Evolutionary conservation across 768 basidiomycete genomes (phyloP).

Genomic region (Calocera viscosa): DNA sequence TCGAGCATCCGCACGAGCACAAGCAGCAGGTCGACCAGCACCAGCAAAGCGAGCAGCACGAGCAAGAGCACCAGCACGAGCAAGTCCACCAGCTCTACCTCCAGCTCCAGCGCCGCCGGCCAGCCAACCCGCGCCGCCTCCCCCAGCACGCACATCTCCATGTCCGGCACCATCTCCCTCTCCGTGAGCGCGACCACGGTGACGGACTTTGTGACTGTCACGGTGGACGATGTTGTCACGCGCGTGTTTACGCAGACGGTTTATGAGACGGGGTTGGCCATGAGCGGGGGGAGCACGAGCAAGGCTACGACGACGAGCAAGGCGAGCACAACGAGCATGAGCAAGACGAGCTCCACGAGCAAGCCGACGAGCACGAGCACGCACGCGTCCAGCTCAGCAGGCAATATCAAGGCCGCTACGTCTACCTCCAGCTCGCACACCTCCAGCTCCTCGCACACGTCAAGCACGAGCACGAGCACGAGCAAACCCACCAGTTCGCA

Average conservation of each 20-base stretch:
- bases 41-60: neutral
- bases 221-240: conserved; percentile 3
- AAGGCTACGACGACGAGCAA: neutral
- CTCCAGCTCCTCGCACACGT: too few relatives aligned
- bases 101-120: neutral
- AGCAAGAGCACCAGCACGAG: neutral
- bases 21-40: neutral
- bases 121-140: neutral
- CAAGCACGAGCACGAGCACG: too few relatives aligned
- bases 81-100: neutral
- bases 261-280: neutral
- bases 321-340: too few relatives aligned
- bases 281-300: too few relatives aligned
- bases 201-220: conserved; percentile 2
- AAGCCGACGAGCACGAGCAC: too few relatives aligned
- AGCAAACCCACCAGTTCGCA: neutral
- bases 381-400: too few relatives aligned
- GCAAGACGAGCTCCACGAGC: too few relatives aligned
- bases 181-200: neutral
- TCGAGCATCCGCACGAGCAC: neutral
- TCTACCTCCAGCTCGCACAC: too few relatives aligned
- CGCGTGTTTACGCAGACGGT: neutral
- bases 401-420: too few relatives aligned
- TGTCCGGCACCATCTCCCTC: neutral
- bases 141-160: neutral